Base-by-base conservation (phyloP, 805 yeast species). In the Kazachstania martiniae region DNA sequence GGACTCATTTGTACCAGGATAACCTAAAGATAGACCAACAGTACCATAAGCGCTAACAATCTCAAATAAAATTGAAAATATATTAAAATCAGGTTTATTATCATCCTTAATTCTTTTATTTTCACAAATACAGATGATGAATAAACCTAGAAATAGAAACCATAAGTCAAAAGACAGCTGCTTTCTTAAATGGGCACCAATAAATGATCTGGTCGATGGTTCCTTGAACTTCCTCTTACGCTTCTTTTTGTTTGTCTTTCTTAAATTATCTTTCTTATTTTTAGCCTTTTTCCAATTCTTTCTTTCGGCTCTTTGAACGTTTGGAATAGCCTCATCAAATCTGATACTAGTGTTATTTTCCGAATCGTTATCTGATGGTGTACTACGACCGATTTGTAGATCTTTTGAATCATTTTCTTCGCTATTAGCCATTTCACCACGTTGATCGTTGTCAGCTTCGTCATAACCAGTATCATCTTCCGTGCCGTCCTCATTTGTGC, bases 21-120 rank as follows among this genome's bases (percentile, higher is more conserved):
- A 86, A 0, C 98, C 98, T 34, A 86, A 56, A 4, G 95, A 82
- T 39, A 91, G 58, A 0, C 98, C 98, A 30, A 89, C 97, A 0
- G 95, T 87, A 55, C 97, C 96, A 58, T 91, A 93, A 0, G 97
- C 97, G 42, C 94, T 79, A 5, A 85, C 82, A 38, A 86, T 75
- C 50, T 91, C 98, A 58, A 89, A 91, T 47, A 91, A 59, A 3
- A 83, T 63, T 4, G 71, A 62, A 55, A 89, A 89, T 13, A 84
- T 70, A 6, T 74, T 66, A 47, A 86, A 84, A 5, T 66, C 53
- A 9, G 66, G 65, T 12, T 52, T 39, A 10, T 64, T 61, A 4
- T 59, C 49, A 32, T 66, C 63, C 31, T 59, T 46, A 19, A 87
- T 62, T 42, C 70, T 72, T 4, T 63, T 59, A 12, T 89, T 82